Evolutionary conservation across 2,329 filamentous ascomycete species (phyloP), one percentile per base, ranked within the genome.

Genomic region (Celoporthe dispersa): DNA sequence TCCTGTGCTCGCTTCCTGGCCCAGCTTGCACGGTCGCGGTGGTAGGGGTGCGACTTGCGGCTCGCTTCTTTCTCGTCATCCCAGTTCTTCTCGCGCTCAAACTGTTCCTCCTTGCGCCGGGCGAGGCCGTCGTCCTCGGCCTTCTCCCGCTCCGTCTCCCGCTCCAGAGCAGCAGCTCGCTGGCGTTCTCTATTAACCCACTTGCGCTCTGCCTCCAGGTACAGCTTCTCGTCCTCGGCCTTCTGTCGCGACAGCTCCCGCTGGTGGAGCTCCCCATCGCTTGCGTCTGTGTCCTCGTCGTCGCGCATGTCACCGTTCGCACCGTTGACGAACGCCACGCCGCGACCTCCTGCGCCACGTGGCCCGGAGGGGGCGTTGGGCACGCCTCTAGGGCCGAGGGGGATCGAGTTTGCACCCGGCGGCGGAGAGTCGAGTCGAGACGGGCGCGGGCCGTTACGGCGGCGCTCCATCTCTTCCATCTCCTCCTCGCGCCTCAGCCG

Each of bases 101-200:
- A 85, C 69, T 91, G 88, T 75, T 92, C 89, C 9, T 91, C 88
- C 80, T 92, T 90, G 64, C 90, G 88, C 63, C 89, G 86, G 72
- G 90, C 87, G 2, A 87, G 80, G 25, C 89, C 89, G 33, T 88
- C 88, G 3, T 88, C 87, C 74, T 97, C 93, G 64, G 92, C 90
- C 72, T 89, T 89, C 76, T 97, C 93, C 14, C 94, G 90, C 37
- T 91, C 91, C 75, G 89, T 90, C 77, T 98, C 94, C 70, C 96
- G 90, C 74, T 97, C 92, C 31, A 98, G 83, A 0, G 96, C 95
- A 5, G 93, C 92, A 19, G 93, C 92, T 55, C 94, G 88, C 71
- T 92, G 92, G 67, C 92, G 89, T 79, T 99, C 96, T 60, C 94
- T 90, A 78, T 97, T 97, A 35, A 94, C 85, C 95, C 95, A 98